Conservation (phyloP, 805 yeast genomes). For the Pichia occidentalis region DNA sequence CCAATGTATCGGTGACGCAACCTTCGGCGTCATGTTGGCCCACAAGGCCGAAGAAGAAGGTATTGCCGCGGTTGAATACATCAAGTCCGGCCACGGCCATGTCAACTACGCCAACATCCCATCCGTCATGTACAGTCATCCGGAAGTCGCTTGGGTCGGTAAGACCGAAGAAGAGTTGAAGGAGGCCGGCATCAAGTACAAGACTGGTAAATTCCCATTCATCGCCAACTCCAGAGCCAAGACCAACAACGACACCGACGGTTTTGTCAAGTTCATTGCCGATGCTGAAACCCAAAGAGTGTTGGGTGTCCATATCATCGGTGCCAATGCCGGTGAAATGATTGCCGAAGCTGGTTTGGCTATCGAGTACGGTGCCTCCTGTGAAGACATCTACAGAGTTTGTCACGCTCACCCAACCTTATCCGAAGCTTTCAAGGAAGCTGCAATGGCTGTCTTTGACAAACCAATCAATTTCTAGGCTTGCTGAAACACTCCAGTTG, state of each 20-base stretch:
- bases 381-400: slow-evolving; percentile 95
- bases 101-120: slow-evolving; percentile 98
- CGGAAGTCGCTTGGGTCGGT: slow-evolving; percentile 99
- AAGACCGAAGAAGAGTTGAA: slow-evolving; percentile 54
- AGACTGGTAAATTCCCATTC: slow-evolving; percentile 97
- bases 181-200: slow-evolving; percentile 85
- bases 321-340: slow-evolving; percentile 99
- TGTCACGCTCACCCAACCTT: slow-evolving; percentile 99
- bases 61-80: slow-evolving; percentile 94
- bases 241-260: slow-evolving; percentile 95
- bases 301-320: slow-evolving; percentile 93
- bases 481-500: background rate
- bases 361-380: slow-evolving; percentile 95
- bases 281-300: slow-evolving; percentile 97
- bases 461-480: slow-evolving; percentile 81
- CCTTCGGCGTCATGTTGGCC: slow-evolving; percentile 98
- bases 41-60: slow-evolving; percentile 99
- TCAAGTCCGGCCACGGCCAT: slow-evolving; percentile 92
- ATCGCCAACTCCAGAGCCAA: slow-evolving; percentile 99
- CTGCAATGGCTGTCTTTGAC: slow-evolving; percentile 85
- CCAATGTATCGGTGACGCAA: slow-evolving; percentile 96
- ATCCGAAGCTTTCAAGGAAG: slow-evolving; percentile 97
- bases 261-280: slow-evolving; percentile 90
- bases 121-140: slow-evolving; percentile 98
- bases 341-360: slow-evolving; percentile 98